Base-by-base conservation (phyloP, 495 filamentous ascomycete species). In the Aspergillus affinis region DNA sequence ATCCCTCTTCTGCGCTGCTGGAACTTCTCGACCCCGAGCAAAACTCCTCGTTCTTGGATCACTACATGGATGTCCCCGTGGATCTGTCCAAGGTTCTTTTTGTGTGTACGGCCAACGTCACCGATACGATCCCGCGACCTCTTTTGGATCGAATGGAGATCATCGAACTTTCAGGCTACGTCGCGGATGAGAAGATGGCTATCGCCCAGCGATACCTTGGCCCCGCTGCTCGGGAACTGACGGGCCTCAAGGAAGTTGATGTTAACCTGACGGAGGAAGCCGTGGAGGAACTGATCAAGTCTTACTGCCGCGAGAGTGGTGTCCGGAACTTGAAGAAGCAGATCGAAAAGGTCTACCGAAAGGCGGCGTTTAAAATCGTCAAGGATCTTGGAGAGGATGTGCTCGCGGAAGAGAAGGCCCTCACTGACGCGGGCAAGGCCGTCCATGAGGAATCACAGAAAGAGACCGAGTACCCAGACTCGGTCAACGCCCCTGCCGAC, bases 301-400 rank as follows among this genome's bases (percentile, higher is more conserved):
- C 89, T 13, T 99, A 99, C 78, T 97, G 93, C 76, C 88, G 95
- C 17, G 95, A 99, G 72, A 93, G 90, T 51, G 95, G 95, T 63
- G 95, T 99, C 23, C 90, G 95, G 48, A 98, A 98, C 72, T 76
- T 99, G 65, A 99, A 99, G 82, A 98, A 99, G 80, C 93, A 98
- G 70, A 99, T 99, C 62, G 95, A 99, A 70, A 98, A 98, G 78
- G 91, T 99, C 6, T 99, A 96, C 75, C 89, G 95, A 47, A 99
- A 99, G 76, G 89, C 92, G 18, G 95, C 95, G 12, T 82, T 98
- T 63, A 97, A 97, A 75, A 98, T 99, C 65, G 91, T 99, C 27
- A 90, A 92, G 69, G 94, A 98, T 62, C 78, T 98, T 5, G 94
- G 94, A 52, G 94, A 98, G 73, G 88, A 91, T 29, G 90, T 80